phyloP scores from a whole-genome alignment of 1,284 basidiomycete species.

The Moesziomyces antarcticus region DNA sequence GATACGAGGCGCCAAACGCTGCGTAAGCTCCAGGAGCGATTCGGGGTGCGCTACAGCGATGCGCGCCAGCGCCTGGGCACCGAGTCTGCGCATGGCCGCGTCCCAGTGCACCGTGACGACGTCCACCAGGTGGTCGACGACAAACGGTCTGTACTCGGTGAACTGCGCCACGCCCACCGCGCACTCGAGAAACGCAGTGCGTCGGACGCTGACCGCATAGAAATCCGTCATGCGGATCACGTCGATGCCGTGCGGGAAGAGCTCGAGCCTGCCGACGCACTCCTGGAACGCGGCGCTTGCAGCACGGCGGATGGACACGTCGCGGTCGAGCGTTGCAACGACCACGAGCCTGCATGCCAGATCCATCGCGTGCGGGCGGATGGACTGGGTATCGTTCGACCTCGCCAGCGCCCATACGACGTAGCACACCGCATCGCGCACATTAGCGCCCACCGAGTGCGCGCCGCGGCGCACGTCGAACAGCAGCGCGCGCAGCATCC shows the following conservation, averaged over 20 bases:
- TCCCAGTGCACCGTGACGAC: slow-evolving; percentile 92
- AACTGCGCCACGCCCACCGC: slow-evolving; percentile 86
- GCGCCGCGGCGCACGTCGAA: slow-evolving; percentile 92
- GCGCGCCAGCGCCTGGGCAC: slow-evolving; percentile 79
- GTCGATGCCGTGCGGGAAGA: slow-evolving; percentile 94
- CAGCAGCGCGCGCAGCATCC: slow-evolving; percentile 74
- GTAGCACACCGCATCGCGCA: slow-evolving; percentile 93
- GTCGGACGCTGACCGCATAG: slow-evolving; percentile 86
- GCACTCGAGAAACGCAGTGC: slow-evolving; percentile 83
- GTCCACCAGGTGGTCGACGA: slow-evolving; percentile 81
- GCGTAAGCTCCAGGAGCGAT: slow-evolving; percentile 72
- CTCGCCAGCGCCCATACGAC: slow-evolving; percentile 93
- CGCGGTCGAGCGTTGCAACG: slow-evolving; percentile 88
- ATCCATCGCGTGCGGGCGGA: slow-evolving; percentile 74
- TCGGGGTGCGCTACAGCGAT: slow-evolving; percentile 77
- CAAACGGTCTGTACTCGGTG: slow-evolving; percentile 78
- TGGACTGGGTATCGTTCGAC: slow-evolving; percentile 70
- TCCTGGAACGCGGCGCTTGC: slow-evolving; percentile 99
- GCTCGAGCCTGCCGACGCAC: slow-evolving; percentile 83
- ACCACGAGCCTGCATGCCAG: slow-evolving; percentile 77
- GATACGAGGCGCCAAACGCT: slow-evolving; percentile 18
- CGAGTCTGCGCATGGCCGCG: slow-evolving; percentile 79
- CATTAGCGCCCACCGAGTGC: slow-evolving; percentile 91
- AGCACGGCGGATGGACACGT: slow-evolving; percentile 93
- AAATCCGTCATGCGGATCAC: slow-evolving; percentile 92